phyloP scores from a whole-genome alignment of 1,284 basidiomycete genomes.

The Cystobasidiaceae sp. region DNA sequence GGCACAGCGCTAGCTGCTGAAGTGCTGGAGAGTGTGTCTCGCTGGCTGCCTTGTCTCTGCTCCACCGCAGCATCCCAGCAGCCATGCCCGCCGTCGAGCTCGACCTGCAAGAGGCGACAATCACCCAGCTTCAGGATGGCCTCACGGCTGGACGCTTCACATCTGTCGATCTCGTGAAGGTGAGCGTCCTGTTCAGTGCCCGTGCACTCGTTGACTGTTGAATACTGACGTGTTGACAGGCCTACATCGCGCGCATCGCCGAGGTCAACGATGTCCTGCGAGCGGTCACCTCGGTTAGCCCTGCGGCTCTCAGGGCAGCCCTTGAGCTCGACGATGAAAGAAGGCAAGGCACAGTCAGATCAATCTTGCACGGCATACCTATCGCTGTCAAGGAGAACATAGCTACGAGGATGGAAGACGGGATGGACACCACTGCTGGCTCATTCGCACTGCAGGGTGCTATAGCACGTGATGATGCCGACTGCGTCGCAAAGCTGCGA shows the following conservation, averaged over 20 bases:
- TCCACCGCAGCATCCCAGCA: too few relatives aligned
- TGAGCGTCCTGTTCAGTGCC: constrained; percentile 32
- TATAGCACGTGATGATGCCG: constrained; percentile 59
- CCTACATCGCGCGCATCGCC: constrained; percentile 63
- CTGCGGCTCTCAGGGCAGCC: constrained; percentile 57
- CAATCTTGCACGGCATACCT: constrained; percentile 63
- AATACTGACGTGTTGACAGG: constrained; percentile 46
- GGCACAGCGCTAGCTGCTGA: too few relatives aligned
- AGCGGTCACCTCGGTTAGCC: constrained; percentile 61
- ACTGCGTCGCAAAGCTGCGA: constrained; percentile 58
- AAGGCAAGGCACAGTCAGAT: constrained; percentile 51
- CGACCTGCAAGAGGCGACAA: constrained; percentile 62
- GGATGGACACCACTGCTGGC: constrained; percentile 59
- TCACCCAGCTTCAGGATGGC: constrained; percentile 57
- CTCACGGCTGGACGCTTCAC: constrained; percentile 55
- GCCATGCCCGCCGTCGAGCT: too few relatives aligned
- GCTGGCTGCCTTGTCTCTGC: too few relatives aligned
- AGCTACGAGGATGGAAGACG: constrained; percentile 54
- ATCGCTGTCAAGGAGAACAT: constrained; percentile 67
- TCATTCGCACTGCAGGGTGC: constrained; percentile 51
- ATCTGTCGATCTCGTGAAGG: constrained; percentile 63
- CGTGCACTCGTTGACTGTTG: neutral
- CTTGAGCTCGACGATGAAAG: constrained; percentile 57
- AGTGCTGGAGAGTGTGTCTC: too few relatives aligned
- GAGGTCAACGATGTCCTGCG: constrained; percentile 63